Base-by-base conservation (phyloP, 352 stramenopile species). In the Globisporangium radiosum region DNA sequence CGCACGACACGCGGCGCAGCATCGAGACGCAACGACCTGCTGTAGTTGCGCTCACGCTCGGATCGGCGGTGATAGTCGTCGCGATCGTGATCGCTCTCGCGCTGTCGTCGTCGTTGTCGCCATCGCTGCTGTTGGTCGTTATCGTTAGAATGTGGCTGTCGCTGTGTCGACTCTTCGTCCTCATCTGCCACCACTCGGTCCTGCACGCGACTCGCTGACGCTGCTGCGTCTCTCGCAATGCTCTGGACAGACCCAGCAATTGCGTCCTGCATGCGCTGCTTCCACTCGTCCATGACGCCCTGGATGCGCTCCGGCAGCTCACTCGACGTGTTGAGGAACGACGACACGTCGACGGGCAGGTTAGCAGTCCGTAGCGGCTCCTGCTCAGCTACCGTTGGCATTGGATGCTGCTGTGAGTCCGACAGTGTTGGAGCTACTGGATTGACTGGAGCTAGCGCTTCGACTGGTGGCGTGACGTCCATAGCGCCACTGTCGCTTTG, bases 201-300 rank as follows among this genome's bases (percentile, higher is more conserved):
- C 25, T 33, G 25, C 1, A 3, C 1, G 2, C 25, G 25, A 33
- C 25, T 33, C 25, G 25, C 25, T 33, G 25, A 33, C 25, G 25
- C 25, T 33, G 25, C 25, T 33, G 25, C 25, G 25, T 33, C 25
- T 33, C 25, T 33, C 0, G 54, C 36, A n/a, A 75, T 67, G 14
- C 59, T 64, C 33, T 60, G 59, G 1, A 54, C 52, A 0, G 71
- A 67, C 1, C 58, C 56, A n/a, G 62, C 51, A 5, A 81, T 62
- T 2, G 74, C 66, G 6, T 77, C 65, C 40, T 86, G 67, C 75
- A 87, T 82, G 1, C 73, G 66, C 38, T 70, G 47, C 53, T 87
- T 85, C 79, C 78, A 87, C 59, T 87, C 69, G 47, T 80, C 66
- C 66, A 84, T 78, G 44, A 90, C 76, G 14, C 78, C 72, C 44